Conservation (phyloP, 495 filamentous ascomycete species). For the Penicillium simplicissimum region DNA sequence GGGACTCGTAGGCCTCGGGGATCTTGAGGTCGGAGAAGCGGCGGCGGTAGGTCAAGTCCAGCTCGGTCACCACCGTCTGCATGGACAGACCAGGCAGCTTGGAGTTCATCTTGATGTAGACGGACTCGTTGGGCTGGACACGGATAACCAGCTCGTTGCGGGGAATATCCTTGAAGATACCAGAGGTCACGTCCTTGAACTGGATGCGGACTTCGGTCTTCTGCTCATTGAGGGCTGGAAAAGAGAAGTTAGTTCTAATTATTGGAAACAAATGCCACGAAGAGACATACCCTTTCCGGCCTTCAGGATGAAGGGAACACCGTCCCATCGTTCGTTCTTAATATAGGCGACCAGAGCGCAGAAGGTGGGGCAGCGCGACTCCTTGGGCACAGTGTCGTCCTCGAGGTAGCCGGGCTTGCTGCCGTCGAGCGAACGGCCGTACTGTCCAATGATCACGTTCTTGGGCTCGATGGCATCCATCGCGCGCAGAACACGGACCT, state of each 20-base stretch:
- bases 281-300: slow-evolving; percentile 74
- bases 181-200: slow-evolving; percentile 98
- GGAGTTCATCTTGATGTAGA: slow-evolving; percentile 99
- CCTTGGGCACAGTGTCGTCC: slow-evolving; percentile 97
- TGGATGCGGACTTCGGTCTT: slow-evolving; percentile 99
- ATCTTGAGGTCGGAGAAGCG: slow-evolving; percentile 99
- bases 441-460: slow-evolving; percentile 99
- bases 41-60: slow-evolving; percentile 96
- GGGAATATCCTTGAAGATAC: slow-evolving; percentile 99
- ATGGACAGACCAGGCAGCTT: slow-evolving; percentile 98
- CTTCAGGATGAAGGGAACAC: slow-evolving; percentile 99
- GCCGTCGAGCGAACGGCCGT: slow-evolving; percentile 93
- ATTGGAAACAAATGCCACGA: background rate
- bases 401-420: slow-evolving; percentile 98
- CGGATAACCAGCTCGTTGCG: slow-evolving; percentile 99
- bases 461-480: slow-evolving; percentile 98
- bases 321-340: slow-evolving; percentile 99
- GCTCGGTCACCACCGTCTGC: slow-evolving; percentile 99
- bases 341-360: slow-evolving; percentile 96
- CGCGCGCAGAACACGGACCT: slow-evolving; percentile 88
- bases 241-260: slow-evolving; percentile 10
- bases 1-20: slow-evolving; percentile 96
- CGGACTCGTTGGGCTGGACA: slow-evolving; percentile 98
- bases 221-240: slow-evolving; percentile 89
- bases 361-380: slow-evolving; percentile 96